Conservation (phyloP, 2,329 filamentous ascomycete species). For the Pezicula carpinea region DNA sequence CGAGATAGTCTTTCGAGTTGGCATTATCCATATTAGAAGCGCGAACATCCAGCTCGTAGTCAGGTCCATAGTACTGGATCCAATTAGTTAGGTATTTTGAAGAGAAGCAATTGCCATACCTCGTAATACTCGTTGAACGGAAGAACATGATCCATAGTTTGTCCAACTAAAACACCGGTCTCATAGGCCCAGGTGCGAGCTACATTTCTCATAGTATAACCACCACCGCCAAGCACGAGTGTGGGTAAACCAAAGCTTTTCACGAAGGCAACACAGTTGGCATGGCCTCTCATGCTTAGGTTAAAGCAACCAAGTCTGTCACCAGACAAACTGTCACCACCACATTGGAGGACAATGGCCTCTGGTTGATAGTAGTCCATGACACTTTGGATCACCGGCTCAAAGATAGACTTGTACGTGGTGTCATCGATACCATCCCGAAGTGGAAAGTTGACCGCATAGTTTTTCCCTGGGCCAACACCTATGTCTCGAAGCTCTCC, state of each 20-base stretch:
- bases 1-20: conserved; percentile 76
- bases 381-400: conserved; percentile 80
- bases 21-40: conserved; percentile 88
- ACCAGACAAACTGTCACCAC: conserved; percentile 89
- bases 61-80: conserved; percentile 80
- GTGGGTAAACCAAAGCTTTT: conserved; percentile 82
- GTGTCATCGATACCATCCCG: conserved; percentile 88
- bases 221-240: conserved; percentile 90
- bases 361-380: conserved; percentile 85
- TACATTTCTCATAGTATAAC: conserved; percentile 96
- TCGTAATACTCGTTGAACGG: conserved; percentile 97
- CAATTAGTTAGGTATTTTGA: conserved; percentile 35
- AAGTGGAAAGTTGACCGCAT: conserved; percentile 86
- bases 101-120: conserved; percentile 48
- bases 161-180: conserved; percentile 82
- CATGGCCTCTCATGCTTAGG: conserved; percentile 92
- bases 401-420: conserved; percentile 87
- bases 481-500: conserved; percentile 83
- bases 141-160: conserved; percentile 75
- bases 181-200: conserved; percentile 97
- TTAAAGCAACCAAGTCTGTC: conserved; percentile 97
- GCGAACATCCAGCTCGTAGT: conserved; percentile 86
- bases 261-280: conserved; percentile 88
- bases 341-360: conserved; percentile 93
- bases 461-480: conserved; percentile 82